Evolutionary conservation across 2,329 filamentous ascomycete species (phyloP).

Genomic region (Cercospora canescens): DNA sequence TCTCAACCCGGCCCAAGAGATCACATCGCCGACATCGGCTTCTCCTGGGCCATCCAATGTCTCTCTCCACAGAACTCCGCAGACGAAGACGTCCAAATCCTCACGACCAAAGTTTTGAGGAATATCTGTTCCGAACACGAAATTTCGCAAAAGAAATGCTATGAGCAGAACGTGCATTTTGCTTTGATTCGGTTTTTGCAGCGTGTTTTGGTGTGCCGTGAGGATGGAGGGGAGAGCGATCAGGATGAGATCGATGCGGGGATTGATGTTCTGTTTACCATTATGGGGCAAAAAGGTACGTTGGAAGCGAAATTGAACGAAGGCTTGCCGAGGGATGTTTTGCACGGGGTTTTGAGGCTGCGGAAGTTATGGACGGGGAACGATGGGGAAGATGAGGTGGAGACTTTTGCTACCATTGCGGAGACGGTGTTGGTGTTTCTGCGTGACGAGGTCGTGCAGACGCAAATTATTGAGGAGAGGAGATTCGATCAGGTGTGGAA

Average conservation of each 20-base stretch:
- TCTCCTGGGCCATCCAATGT: conserved; percentile 22
- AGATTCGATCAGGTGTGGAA: conserved; percentile 24
- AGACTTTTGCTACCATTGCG: conserved; percentile 26
- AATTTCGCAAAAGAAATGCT: conserved; percentile 28
- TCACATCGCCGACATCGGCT: conserved; percentile 29
- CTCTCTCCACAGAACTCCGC: not conserved
- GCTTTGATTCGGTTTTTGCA: conserved; percentile 20
- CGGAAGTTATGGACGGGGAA: conserved; percentile 15
- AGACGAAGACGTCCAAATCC: conserved; percentile 9
- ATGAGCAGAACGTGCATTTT: conserved; percentile 20
- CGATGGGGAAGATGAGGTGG: conserved; percentile 12
- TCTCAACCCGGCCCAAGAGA: conserved; percentile 16
- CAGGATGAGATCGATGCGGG: not conserved
- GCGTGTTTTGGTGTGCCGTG: not conserved
- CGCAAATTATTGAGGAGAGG: conserved; percentile 18
- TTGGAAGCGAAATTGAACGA: conserved; percentile 10
- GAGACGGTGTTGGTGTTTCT: conserved; percentile 30
- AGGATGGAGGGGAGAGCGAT: not conserved
- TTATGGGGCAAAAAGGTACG: conserved; percentile 26
- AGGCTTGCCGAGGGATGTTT: conserved; percentile 12
- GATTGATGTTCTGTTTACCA: conserved; percentile 31
- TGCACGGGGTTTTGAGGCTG: conserved; percentile 17
- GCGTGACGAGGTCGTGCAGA: conserved; percentile 27
- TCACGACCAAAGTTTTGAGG: conserved; percentile 43
- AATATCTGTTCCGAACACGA: conserved; percentile 44